These are phyloP conservation scores for Protostelium mycophagum DNA, from an alignment of 78 protist species.

Conservation along the genomic window DNA sequence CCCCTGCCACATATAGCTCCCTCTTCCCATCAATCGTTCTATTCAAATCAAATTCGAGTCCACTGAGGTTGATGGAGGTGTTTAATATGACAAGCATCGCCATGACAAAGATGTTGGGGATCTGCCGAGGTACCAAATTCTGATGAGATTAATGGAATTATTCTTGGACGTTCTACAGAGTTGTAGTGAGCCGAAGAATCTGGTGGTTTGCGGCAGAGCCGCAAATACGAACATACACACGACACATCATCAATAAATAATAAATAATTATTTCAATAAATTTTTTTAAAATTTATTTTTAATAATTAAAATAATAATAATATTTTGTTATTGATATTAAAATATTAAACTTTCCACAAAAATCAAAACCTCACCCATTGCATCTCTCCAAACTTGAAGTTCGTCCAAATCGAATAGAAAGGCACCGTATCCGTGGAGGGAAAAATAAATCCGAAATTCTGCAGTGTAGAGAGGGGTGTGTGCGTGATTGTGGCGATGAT, in stretches of 20 bases:
- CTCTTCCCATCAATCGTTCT: not conserved
- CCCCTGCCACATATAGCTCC: not conserved
- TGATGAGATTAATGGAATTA: too few relatives aligned
- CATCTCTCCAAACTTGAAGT: not conserved
- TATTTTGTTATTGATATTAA: too few relatives aligned
- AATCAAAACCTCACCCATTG: not conserved
- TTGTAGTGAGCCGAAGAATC: too few relatives aligned
- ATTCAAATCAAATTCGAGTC: not conserved
- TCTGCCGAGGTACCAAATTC: not conserved
- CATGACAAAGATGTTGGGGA: not conserved
- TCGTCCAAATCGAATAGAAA: not conserved
- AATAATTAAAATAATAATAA: too few relatives aligned
- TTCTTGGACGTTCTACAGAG: too few relatives aligned
- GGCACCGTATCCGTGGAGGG: not conserved
- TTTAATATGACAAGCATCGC: not conserved
- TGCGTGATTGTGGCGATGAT: not conserved
- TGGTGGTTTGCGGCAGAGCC: too few relatives aligned
- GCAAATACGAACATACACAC: too few relatives aligned
- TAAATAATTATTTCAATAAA: too few relatives aligned
- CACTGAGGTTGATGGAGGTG: not conserved
- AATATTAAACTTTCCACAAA: too few relatives aligned
- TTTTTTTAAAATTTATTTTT: too few relatives aligned
- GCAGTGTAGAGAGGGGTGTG: not conserved
- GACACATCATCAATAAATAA: too few relatives aligned
- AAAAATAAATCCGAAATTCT: not conserved